A percentile compares a stretch with the other conserved stretches of the same genome.
phyloP scores from a whole-genome alignment of 148 eudicot genomes.

The Simmondsia chinensis region DNA sequence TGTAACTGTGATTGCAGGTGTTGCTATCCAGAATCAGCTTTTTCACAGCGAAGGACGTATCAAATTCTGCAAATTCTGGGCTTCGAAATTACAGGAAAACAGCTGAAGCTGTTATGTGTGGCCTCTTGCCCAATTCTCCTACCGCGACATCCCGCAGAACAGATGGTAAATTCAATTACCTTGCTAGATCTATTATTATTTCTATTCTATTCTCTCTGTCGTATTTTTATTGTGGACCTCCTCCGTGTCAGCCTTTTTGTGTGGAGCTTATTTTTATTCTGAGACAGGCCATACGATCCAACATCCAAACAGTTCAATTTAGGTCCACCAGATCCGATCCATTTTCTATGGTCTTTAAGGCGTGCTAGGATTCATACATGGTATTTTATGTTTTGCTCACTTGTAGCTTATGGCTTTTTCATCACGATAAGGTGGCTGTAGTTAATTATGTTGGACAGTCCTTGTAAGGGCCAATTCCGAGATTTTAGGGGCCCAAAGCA shows the following conservation, averaged over 20 bases:
- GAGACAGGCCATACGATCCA: no score
- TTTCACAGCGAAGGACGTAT: constrained; percentile 46
- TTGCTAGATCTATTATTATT: neutral
- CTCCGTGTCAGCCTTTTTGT: neutral
- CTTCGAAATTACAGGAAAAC: constrained; percentile 51
- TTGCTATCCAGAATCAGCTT: constrained; percentile 70
- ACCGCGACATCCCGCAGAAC: constrained; percentile 80
- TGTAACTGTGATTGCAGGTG: no score
- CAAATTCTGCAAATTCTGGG: constrained; percentile 42
- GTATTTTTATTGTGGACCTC: neutral
- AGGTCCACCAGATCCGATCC: no score
- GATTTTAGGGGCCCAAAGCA: no score
- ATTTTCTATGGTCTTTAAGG: no score
- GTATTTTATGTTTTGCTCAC: neutral
- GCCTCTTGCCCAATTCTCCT: constrained; percentile 78
- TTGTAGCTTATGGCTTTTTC: neutral
- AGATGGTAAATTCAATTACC: constrained; percentile 26
- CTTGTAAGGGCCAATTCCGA: no score
- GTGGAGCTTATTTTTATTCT: no score
- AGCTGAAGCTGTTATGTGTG: constrained; percentile 83
- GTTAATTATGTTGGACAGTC: no score
- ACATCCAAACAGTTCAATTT: no score
- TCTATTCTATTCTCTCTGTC: neutral
- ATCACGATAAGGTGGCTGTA: no score
- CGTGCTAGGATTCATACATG: neutral